Percentiles rank a stretch among this genome's conserved stretches.
These are phyloP conservation scores for Saccharum hybrid DNA, from an alignment of 202 grass and related monocot species.

Conservation along the genomic window DNA sequence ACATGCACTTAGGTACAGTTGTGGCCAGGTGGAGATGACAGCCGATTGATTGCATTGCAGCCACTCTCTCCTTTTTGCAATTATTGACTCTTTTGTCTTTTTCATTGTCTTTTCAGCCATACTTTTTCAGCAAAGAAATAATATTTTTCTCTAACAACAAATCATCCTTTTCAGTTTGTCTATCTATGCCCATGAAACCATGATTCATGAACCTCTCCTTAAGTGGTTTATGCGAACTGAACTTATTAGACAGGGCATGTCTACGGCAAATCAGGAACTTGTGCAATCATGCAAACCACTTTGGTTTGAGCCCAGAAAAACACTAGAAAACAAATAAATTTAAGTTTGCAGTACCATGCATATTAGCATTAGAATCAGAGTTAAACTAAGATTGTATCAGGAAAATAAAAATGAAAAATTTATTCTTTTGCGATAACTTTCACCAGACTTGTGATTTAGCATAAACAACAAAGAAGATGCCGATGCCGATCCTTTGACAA, in stretches of 20 bases:
- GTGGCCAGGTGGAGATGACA: constrained; percentile 50
- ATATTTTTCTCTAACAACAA: no score
- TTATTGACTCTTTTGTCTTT: constrained; percentile 16
- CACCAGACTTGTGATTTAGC: constrained; percentile 13
- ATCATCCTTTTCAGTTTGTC: background rate
- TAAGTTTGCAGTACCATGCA: background rate
- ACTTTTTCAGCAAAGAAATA: no score
- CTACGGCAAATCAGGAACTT: background rate
- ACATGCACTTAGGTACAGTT: constrained; percentile 47
- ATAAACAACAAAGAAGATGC: constrained; percentile 17
- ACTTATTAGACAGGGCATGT: constrained; percentile 17
- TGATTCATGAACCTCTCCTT: constrained; percentile 6
- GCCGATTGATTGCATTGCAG: constrained; percentile 65
- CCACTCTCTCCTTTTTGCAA: constrained; percentile 41
- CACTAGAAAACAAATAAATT: background rate
- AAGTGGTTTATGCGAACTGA: constrained; percentile 18
- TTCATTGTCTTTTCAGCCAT: no score
- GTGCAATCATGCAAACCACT: background rate
- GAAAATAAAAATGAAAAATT: background rate
- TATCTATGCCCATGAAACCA: background rate
- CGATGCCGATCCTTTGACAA: background rate
- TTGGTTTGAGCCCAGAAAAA: background rate
- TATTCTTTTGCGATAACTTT: background rate
- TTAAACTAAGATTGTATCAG: background rate
- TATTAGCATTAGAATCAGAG: background rate